These are phyloP conservation scores for Ganoderma meredithae DNA, from an alignment of 1,284 basidiomycete genomes.

Conservation along the genomic window DNA sequence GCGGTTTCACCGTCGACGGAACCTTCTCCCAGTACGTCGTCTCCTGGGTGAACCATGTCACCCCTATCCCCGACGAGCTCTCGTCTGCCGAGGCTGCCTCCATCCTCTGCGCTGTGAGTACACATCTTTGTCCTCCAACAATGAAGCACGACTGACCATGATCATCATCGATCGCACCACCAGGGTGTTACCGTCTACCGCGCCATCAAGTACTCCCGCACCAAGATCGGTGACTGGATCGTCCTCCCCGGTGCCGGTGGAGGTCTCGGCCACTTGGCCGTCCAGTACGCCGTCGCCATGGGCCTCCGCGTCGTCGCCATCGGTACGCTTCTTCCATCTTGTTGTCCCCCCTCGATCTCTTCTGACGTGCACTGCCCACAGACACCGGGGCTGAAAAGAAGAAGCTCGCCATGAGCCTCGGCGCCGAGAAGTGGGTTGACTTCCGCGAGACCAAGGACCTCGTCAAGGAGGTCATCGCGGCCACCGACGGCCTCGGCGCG, in stretches of 20 bases:
- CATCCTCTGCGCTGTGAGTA: constrained; percentile 79
- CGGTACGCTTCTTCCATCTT: constrained; percentile 45
- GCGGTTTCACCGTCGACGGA: constrained; percentile 83
- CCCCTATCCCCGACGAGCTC: constrained; percentile 76
- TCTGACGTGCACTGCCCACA: constrained; percentile 24
- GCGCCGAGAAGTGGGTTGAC: constrained; percentile 85
- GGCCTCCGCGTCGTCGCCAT: constrained; percentile 85
- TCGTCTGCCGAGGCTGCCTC: constrained; percentile 79
- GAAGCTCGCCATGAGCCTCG: constrained; percentile 70
- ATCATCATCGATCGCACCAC: neutral
- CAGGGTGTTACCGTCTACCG: constrained; percentile 85
- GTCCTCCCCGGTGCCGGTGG: constrained; percentile 84
- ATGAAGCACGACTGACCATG: neutral
- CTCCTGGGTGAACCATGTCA: constrained; percentile 55
- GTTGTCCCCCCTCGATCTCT: neutral
- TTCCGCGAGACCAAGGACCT: constrained; percentile 72
- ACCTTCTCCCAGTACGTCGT: constrained; percentile 85
- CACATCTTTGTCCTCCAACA: neutral
- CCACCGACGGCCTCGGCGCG: constrained; percentile 76
- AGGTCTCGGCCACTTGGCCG: constrained; percentile 76
- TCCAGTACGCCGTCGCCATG: constrained; percentile 81
- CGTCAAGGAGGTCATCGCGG: constrained; percentile 65
- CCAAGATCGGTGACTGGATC: constrained; percentile 83
- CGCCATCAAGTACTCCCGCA: constrained; percentile 79
- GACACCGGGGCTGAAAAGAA: constrained; percentile 83